Evolutionary conservation across 2,329 filamentous ascomycete species (phyloP).

Genomic region (Polytolypa hystricis): DNA sequence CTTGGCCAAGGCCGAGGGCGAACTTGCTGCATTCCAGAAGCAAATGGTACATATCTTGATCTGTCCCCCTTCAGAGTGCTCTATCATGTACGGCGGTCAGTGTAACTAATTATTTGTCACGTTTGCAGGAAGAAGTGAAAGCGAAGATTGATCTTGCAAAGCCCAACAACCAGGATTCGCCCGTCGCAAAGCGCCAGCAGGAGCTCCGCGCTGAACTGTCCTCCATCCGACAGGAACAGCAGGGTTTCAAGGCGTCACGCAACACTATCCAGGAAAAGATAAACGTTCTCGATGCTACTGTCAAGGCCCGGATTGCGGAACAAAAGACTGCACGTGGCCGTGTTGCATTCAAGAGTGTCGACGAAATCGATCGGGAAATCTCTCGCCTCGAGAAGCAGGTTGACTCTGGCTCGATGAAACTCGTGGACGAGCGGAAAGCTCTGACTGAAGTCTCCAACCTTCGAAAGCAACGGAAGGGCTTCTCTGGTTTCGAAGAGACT

Average conservation of each 20-base stretch:
- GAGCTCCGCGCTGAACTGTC: slow-evolving; percentile 74
- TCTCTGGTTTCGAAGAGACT: slow-evolving; percentile 68
- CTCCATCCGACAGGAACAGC: slow-evolving; percentile 78
- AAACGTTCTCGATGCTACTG: slow-evolving; percentile 78
- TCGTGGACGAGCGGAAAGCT: slow-evolving; percentile 96
- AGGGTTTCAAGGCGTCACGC: slow-evolving; percentile 72
- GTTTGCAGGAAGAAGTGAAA: slow-evolving; percentile 69
- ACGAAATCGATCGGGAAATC: slow-evolving; percentile 81
- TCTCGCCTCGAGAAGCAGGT: slow-evolving; percentile 71
- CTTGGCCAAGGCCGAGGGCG: slow-evolving; percentile 75
- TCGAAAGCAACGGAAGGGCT: slow-evolving; percentile 83
- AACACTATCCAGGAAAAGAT: slow-evolving; percentile 74
- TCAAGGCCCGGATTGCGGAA: slow-evolving; percentile 74
- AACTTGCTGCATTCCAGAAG: slow-evolving; percentile 66
- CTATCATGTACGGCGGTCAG: too few relatives aligned
- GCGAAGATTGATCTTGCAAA: slow-evolving; percentile 75
- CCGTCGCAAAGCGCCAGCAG: slow-evolving; percentile 68
- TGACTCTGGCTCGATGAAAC: slow-evolving; percentile 79
- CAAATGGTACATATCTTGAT: slow-evolving; percentile 43
- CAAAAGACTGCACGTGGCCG: slow-evolving; percentile 76
- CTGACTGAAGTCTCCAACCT: slow-evolving; percentile 70
- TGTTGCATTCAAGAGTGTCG: slow-evolving; percentile 72
- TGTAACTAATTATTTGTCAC: too few relatives aligned
- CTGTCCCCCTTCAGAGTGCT: too few relatives aligned
- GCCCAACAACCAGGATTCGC: slow-evolving; percentile 72